Base-by-base conservation (phyloP, 331 rosid genomes). In the Malus hybrid region DNA sequence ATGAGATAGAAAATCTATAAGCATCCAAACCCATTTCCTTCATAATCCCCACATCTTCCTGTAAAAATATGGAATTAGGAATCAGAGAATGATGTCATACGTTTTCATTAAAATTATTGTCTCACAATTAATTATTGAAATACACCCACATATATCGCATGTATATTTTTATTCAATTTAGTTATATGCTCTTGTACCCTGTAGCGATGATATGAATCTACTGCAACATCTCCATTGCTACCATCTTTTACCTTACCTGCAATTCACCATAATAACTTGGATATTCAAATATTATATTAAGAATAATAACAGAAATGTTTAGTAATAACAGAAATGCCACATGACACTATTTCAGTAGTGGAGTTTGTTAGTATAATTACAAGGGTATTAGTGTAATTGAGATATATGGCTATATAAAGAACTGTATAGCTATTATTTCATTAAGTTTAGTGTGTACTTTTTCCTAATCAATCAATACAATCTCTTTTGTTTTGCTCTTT, bases 1-100 rank as follows among this genome's bases (percentile, higher is more conserved):
- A 89, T 36, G 94, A 89, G 74, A 89, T 80, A 22, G 91, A 89
- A 52, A 89, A 87, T 70, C 91, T 84, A 32, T 82, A 87, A 31
- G 87, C 84, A 77, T 85, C 90, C 81, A 87, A 39, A 27, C 84
- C 84, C 57, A 89, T 60, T 9, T 80, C 73, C 64, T 84, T 89
- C 87, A 85, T 79, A 24, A 85, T 62, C 56, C 59, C 19, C 42
- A 84, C 65, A 71, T 85, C 94, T 50, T 84, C 90, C 94, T 85
- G 75, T 18, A 65, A 20, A 69, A 3, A 12, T 27, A 69, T 4
- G 12, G 4, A 48, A 50, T 24, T 24, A 15, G 73, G 20, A 50
- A 15, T 20, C 2, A 69, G 0, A 42, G 27, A 16, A 39, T 20
- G 22, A 4, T 16, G 36, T 44, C 50, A 44, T 44, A 19, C 11